phyloP scores from a whole-genome alignment of 768 basidiomycete species.

The Ephemerocybe angulata region DNA sequence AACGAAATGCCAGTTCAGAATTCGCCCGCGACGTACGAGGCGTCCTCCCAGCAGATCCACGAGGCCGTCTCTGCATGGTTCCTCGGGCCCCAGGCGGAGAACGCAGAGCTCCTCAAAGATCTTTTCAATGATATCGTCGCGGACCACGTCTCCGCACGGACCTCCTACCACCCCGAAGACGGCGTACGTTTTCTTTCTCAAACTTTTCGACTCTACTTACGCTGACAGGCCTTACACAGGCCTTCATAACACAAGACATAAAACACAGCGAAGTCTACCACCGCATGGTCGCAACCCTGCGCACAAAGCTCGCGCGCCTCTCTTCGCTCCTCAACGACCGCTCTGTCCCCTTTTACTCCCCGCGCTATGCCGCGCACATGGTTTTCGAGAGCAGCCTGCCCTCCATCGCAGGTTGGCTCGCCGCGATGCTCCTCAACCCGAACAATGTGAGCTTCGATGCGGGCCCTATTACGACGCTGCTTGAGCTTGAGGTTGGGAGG shows the following conservation, averaged over 20 bases:
- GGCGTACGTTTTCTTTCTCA: slow-evolving; percentile 2
- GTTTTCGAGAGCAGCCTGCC: slow-evolving; percentile 30
- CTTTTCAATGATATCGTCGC: slow-evolving; percentile 6
- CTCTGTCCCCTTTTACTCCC: slow-evolving; percentile 37
- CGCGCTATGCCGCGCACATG: slow-evolving; percentile 41
- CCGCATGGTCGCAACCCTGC: slow-evolving; percentile 8
- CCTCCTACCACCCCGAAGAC: slow-evolving; percentile 11
- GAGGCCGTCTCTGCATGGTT: slow-evolving; percentile 12
- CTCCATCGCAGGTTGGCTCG: slow-evolving; percentile 26
- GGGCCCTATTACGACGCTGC: slow-evolving; percentile 34
- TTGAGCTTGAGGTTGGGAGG: slow-evolving; percentile 37
- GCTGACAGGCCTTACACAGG: background rate
- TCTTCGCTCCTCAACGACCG: slow-evolving; percentile 21
- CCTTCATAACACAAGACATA: slow-evolving; percentile 8
- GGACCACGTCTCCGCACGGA: slow-evolving; percentile 9
- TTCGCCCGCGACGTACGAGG: slow-evolving; percentile 1
- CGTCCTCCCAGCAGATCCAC: background rate
- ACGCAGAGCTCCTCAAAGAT: slow-evolving; percentile 10
- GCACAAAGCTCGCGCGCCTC: background rate
- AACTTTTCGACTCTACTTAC: background rate
- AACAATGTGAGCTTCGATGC: slow-evolving; percentile 44
- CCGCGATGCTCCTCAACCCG: slow-evolving; percentile 33
- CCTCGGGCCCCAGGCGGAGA: slow-evolving; percentile 12
- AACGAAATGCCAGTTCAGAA: no score
- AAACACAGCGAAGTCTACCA: slow-evolving; percentile 8